phyloP scores from a whole-genome alignment of 192 early-diverging fungal genomes.

The Backusella circina region DNA sequence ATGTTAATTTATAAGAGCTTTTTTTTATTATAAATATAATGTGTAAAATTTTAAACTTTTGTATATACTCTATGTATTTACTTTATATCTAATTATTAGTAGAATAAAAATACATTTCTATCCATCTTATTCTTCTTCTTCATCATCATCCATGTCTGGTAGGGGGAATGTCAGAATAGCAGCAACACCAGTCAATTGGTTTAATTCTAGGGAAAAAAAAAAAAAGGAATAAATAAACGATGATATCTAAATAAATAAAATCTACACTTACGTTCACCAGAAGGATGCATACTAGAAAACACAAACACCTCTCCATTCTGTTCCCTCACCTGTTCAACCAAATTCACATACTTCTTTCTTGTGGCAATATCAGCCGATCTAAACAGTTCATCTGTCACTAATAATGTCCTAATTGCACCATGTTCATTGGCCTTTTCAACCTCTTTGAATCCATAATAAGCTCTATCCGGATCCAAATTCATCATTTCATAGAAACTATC shows the following conservation, averaged over 20 bases:
- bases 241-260: no score
- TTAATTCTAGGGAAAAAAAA: constrained; percentile 56
- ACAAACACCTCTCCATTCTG: constrained; percentile 78
- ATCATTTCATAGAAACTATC: constrained; percentile 90
- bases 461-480: constrained; percentile 81
- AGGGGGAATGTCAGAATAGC: constrained; percentile 92
- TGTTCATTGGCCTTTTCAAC: constrained; percentile 80
- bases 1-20: constrained; percentile 1
- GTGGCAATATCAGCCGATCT: constrained; percentile 83
- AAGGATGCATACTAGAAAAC: constrained; percentile 91
- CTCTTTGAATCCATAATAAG: constrained; percentile 90
- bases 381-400: constrained; percentile 94
- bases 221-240: no score
- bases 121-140: constrained; percentile 37
- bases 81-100: constrained; percentile 3
- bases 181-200: constrained; percentile 92
- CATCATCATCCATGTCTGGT: constrained; percentile 76
- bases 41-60: constrained; percentile 5
- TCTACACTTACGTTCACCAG: constrained; percentile 78
- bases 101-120: constrained; percentile 4
- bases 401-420: constrained; percentile 81
- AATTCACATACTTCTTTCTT: constrained; percentile 77
- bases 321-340: constrained; percentile 80
- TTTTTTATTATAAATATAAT: not conserved
- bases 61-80: not conserved